These are phyloP conservation scores for Alternaria longipes DNA, from an alignment of 2,329 filamentous ascomycete species.

Conservation along the genomic window DNA sequence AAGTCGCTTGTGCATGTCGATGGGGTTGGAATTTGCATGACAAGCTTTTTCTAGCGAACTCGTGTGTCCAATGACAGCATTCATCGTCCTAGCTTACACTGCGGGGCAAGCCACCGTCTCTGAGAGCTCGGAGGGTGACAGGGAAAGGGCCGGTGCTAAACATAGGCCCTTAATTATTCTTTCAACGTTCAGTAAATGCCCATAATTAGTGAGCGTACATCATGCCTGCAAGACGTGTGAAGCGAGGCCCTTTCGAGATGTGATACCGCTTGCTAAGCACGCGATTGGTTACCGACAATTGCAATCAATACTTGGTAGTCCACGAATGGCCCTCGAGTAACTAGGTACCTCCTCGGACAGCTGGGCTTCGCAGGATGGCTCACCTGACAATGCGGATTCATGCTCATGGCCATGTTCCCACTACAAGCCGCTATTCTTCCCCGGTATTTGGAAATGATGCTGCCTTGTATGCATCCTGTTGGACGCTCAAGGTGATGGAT, in stretches of 20 bases:
- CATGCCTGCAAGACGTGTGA: slow-evolving; percentile 23
- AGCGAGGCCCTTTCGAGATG: slow-evolving; percentile 29
- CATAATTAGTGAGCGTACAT: slow-evolving; percentile 43
- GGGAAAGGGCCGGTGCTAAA: slow-evolving; percentile 37
- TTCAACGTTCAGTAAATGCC: slow-evolving; percentile 25
- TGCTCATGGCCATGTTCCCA: slow-evolving; percentile 20
- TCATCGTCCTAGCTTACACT: slow-evolving; percentile 31
- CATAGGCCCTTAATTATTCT: slow-evolving; percentile 48
- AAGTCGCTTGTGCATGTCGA: slow-evolving; percentile 37
- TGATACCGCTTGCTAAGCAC: slow-evolving; percentile 18
- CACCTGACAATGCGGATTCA: slow-evolving; percentile 48
- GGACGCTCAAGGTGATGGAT: slow-evolving; percentile 12
- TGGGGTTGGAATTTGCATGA: slow-evolving; percentile 46
- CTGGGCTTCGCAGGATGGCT: slow-evolving; percentile 25
- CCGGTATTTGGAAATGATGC: slow-evolving; percentile 30
- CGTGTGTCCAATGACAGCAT: slow-evolving; percentile 38
- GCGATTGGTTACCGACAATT: slow-evolving; percentile 48
- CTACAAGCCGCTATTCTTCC: slow-evolving; percentile 22
- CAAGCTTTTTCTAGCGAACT: slow-evolving; percentile 47
- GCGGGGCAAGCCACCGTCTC: slow-evolving; percentile 30
- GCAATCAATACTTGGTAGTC: slow-evolving; percentile 49
- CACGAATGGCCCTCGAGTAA: slow-evolving; percentile 46
- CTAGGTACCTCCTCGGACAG: slow-evolving; percentile 35
- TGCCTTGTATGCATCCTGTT: slow-evolving; percentile 20
- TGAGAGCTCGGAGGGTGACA: slow-evolving; percentile 35